phyloP scores from a whole-genome alignment of 176 grass and related monocot species.

The Poa annua region DNA sequence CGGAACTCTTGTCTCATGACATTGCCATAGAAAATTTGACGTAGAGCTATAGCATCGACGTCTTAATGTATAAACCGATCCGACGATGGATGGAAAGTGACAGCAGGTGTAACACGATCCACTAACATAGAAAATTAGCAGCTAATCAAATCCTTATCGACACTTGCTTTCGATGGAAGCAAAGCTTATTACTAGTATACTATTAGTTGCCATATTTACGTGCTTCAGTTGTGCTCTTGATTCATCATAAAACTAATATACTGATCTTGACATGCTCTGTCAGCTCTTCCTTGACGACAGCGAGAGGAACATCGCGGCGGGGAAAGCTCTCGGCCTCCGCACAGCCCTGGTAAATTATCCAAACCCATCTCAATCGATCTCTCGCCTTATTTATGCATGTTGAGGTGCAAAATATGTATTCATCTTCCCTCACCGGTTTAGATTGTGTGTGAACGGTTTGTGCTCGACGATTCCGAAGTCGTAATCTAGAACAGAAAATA shows the following conservation, averaged over 20 bases:
- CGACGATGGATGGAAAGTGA: constrained; percentile 15
- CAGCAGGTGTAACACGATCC: neutral
- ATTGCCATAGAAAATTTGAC: neutral
- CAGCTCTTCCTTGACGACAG: constrained; percentile 96
- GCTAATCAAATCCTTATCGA: neutral
- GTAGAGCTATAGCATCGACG: neutral
- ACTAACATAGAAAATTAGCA: constrained; percentile 1
- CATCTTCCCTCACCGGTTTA: neutral
- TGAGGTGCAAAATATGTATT: too few relatives aligned
- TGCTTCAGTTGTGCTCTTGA: neutral
- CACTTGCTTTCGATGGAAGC: constrained; percentile 34
- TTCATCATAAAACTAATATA: neutral
- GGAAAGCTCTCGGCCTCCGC: constrained; percentile 77
- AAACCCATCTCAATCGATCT: neutral
- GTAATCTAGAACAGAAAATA: neutral
- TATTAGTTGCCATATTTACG: neutral
- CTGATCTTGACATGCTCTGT: neutral
- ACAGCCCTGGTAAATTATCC: constrained; percentile 72
- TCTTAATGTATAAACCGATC: neutral
- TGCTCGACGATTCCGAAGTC: neutral
- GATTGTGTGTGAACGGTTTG: neutral
- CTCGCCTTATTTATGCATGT: too few relatives aligned
- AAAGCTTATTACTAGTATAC: neutral
- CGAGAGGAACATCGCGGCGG: constrained; percentile 94
- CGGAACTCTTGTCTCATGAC: neutral